Conservation (phyloP, 2,329 filamentous ascomycete species). For the Malbranchea zuffiana region DNA sequence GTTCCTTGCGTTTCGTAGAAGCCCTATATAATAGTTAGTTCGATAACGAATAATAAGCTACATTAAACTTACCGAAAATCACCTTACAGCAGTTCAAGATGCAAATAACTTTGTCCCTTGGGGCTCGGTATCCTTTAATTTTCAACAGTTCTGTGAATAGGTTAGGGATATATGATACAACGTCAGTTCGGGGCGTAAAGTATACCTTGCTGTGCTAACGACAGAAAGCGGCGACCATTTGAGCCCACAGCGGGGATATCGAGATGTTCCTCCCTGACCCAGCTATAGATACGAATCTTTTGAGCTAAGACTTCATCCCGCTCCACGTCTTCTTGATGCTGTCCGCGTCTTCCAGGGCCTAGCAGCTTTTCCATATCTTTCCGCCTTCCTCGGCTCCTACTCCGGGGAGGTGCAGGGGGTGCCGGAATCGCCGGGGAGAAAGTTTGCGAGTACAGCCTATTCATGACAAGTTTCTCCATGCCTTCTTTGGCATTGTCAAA, state of each 20-base stretch:
- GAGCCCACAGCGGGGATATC: conserved; percentile 80
- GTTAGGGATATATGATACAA: not conserved
- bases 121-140: conserved; percentile 94
- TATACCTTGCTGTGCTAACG: conserved; percentile 73
- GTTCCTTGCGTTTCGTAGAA: conserved; percentile 80
- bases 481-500: conserved; percentile 97
- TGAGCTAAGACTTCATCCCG: conserved; percentile 90
- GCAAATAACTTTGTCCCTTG: conserved; percentile 95
- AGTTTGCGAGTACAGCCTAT: conserved; percentile 85
- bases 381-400: conserved; percentile 52
- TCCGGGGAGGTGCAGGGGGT: conserved; percentile 54
- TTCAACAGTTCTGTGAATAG: conserved; percentile 67
- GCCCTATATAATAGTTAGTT: conserved; percentile 37
- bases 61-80: conserved; percentile 63
- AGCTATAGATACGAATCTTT: conserved; percentile 93
- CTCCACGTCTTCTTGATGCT: conserved; percentile 97
- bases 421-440: conserved; percentile 89
- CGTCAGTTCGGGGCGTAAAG: not conserved
- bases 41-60: conserved; percentile 4
- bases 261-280: conserved; percentile 85
- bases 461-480: conserved; percentile 99
- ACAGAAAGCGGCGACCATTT: conserved; percentile 77
- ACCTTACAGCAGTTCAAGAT: conserved; percentile 98
- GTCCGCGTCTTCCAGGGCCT: conserved; percentile 76
- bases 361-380: conserved; percentile 57